Percentiles rank a stretch among this genome's conserved stretches.
These are phyloP conservation scores for Rhizoctonia solani DNA, from an alignment of 1,284 basidiomycete genomes.

Conservation along the genomic window DNA sequence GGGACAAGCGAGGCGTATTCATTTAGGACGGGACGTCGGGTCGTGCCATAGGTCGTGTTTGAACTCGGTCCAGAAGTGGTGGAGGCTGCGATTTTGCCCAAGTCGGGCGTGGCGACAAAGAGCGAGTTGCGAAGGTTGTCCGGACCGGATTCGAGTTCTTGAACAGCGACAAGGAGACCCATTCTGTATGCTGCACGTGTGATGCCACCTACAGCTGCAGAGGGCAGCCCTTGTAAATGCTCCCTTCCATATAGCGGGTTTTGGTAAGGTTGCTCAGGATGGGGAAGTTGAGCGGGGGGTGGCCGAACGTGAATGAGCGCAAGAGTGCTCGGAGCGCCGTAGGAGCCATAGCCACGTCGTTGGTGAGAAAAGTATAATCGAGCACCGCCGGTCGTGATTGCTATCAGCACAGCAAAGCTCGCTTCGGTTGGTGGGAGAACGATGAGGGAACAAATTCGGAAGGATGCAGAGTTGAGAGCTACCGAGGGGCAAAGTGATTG, in stretches of 20 bases:
- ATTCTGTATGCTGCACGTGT: constrained; percentile 58
- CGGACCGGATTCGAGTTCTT: constrained; percentile 43
- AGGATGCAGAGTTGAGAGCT: constrained; percentile 67
- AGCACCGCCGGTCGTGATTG: constrained; percentile 76
- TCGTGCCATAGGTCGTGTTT: constrained; percentile 48
- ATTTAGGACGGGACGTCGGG: constrained; percentile 64
- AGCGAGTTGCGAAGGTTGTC: constrained; percentile 59
- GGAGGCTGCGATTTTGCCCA: constrained; percentile 57
- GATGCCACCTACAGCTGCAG: constrained; percentile 57
- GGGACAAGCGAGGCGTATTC: constrained; percentile 77
- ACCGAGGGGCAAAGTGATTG: constrained; percentile 77
- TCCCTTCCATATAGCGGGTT: constrained; percentile 50
- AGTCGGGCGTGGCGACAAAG: constrained; percentile 75
- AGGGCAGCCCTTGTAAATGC: constrained; percentile 46
- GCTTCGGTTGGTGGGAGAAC: constrained; percentile 65
- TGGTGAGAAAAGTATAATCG: constrained; percentile 73
- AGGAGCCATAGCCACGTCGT: constrained; percentile 41
- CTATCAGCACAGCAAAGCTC: constrained; percentile 73
- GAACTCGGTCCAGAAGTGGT: constrained; percentile 54
- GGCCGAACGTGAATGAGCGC: constrained; percentile 76
- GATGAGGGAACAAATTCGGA: constrained; percentile 67
- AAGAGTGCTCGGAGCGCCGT: constrained; percentile 49
- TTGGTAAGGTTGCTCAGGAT: constrained; percentile 62
- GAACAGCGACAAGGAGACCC: constrained; percentile 67
- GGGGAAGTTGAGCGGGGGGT: constrained; percentile 73